Base-by-base conservation (phyloP, 257 asterid species). In the Nicotiana obtusifolia region DNA sequence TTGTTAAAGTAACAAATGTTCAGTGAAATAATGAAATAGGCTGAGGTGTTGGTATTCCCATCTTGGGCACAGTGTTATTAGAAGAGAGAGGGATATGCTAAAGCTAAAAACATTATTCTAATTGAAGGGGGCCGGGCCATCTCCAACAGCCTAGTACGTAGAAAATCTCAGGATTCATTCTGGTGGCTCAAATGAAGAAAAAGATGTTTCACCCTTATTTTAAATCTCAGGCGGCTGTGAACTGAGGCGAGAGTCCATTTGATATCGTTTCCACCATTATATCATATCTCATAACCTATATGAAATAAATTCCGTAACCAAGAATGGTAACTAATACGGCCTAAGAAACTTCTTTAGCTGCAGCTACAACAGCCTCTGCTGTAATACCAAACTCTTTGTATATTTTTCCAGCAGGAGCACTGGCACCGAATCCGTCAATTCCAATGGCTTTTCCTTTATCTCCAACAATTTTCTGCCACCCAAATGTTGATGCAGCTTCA, bases 401-500 rank as follows among this genome's bases (percentile, higher is more conserved):
- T 59, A 90, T 88, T 66, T 41, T 89, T 19, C 87, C 91, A 20
- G 93, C 93, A 62, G 93, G 93, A 7, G 94, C 94, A 86, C 94
- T 90, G 30, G 97, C 97, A n/a, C 97, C 97, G 59, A 90, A 92
- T 35, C 84, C 83, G 77, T 90, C 93, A 57, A 92, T 86, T 20
- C 94, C 97, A 31, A 94, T 91, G 16, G 95, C 90, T 86, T 89
- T 90, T 14, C 97, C 98, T 84, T 90, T 86, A 14, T 81, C 5
- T 41, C 97, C 97, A 67, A 94, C 91, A 65, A 87, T 83, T 88
- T 85, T 90, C 66, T 77, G 82, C 98, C 97, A 93, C 11, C 98
- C 97, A 10, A 94, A 89, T 44, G 97, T 90, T 7, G 97, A 33
- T 22, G 90, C 98, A 24, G 97, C 98, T 86, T 94, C 98, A 60